Base-by-base conservation (phyloP, 1,139 yeast species). In the Petasospora rhodanensis region DNA sequence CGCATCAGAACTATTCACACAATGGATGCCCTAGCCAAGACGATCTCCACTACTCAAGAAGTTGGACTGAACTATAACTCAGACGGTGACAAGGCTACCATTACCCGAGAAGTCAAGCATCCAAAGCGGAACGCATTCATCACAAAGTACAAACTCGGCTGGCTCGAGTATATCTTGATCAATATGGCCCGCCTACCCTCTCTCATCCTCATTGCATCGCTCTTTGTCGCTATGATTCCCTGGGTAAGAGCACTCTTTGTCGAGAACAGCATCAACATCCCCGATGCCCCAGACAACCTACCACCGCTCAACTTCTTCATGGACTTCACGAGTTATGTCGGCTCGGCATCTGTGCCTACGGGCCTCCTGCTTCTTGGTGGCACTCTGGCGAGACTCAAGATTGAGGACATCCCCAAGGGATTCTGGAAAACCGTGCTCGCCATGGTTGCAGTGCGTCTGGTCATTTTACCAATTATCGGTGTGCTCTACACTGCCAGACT, bases 341-440 rank as follows among this genome's bases (percentile, higher is more conserved):
- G 95, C 2, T 77, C 77, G 3, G 95, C 96, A 0, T 75, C 84
- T 16, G 96, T 89, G 16, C 96, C 96, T 1, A 63, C 85, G 41
- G 96, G 96, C 2, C 65, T 89, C 40, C 55, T 84, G 30, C 55
- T 89, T 37, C 58, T 87, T 22, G 97, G 97, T 3, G 95, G 93
- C 11, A 85, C 95, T 4, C 72, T 89, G 28, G 79, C 95, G 1
- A 62, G 95, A 31, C 65, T 89, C 35, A 62, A 86, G 54, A 82
- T 86, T 1, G 54, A 66, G 4, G 86, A 87, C 2, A 79, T 83
- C 55, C 42, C 46, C 7, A 31, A 31, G 18, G 46, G 46, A 5
- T 45, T 40, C 24, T 83, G 94, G 89, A 76, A 75, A 51, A 59
- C 73, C 4, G 67, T 77, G 1, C 46, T 65, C 2, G 43, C 62